These are phyloP conservation scores for Mortierella antarctica DNA, from an alignment of 192 early-diverging fungal genomes.

Conservation along the genomic window DNA sequence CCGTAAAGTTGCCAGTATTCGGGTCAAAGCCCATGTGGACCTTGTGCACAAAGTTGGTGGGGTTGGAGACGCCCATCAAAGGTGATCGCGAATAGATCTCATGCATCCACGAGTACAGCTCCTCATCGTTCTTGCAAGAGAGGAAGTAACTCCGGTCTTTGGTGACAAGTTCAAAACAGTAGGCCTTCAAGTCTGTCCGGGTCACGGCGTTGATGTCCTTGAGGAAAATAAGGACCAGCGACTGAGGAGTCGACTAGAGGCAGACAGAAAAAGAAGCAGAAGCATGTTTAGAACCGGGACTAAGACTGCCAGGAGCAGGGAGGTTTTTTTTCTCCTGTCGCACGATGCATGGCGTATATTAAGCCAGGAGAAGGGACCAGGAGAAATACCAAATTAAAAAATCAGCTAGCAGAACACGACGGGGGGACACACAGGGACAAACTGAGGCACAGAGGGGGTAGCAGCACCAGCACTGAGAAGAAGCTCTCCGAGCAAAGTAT, in stretches of 20 bases:
- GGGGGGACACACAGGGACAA: not conserved
- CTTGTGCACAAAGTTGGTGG: constrained; percentile 89
- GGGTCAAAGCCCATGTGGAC: constrained; percentile 81
- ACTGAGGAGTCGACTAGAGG: constrained; percentile 83
- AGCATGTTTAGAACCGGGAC: not conserved
- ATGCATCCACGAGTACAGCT: constrained; percentile 99
- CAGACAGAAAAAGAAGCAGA: constrained; percentile 5
- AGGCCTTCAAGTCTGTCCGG: constrained; percentile 90
- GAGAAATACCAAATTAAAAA: constrained; percentile 22
- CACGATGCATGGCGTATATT: not conserved
- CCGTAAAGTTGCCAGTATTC: constrained; percentile 67
- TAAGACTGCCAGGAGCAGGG: constrained; percentile 14
- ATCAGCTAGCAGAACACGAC: constrained; percentile 21
- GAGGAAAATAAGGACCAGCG: constrained; percentile 88
- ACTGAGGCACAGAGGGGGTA: too few relatives aligned
- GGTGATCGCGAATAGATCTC: constrained; percentile 94
- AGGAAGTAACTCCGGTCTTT: constrained; percentile 95
- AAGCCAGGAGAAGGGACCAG: not conserved
- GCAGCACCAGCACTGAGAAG: too few relatives aligned
- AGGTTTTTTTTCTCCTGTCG: not conserved
- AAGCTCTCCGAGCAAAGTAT: too few relatives aligned
- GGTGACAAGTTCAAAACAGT: constrained; percentile 94
- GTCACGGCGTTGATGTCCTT: constrained; percentile 91
- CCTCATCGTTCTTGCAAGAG: constrained; percentile 94
- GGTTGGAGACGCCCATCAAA: constrained; percentile 79